phyloP scores from a whole-genome alignment of 495 filamentous ascomycete species.

The Aspergillus nidulans region DNA sequence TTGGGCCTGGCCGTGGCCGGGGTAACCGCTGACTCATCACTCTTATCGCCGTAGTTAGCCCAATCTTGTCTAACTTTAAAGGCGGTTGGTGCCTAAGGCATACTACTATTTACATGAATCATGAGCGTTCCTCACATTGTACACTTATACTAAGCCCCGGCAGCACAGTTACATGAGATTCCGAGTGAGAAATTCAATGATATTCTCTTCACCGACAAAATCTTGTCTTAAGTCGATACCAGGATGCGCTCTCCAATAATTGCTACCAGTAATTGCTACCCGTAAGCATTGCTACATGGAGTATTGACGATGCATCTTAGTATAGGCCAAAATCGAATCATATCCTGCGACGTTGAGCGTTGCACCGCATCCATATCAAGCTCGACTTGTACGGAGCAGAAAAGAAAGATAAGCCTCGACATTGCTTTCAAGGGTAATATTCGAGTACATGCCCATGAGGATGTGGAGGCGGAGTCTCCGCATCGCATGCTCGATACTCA shows the following conservation, averaged over 20 bases:
- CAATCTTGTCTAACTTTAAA: background rate
- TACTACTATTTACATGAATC: too few species aligned
- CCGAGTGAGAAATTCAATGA: too few species aligned
- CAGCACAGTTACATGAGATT: too few species aligned
- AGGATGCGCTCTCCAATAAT: too few species aligned
- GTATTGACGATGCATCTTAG: background rate
- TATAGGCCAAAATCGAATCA: background rate
- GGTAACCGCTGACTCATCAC: constrained; percentile 28
- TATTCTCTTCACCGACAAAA: too few species aligned
- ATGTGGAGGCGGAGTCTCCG: background rate
- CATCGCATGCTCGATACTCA: background rate
- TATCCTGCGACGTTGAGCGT: background rate
- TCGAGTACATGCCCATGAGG: too few species aligned
- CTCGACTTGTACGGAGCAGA: background rate
- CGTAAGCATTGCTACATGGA: background rate
- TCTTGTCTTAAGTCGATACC: too few species aligned
- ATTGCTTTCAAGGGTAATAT: background rate
- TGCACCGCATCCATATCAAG: background rate
- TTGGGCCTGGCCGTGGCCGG: constrained; percentile 21
- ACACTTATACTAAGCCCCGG: too few species aligned
- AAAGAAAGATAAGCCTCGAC: background rate
- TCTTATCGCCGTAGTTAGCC: constrained; percentile 8
- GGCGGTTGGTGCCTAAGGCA: too few species aligned
- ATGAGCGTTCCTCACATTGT: too few species aligned
- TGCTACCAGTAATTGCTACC: too few species aligned